Evolutionary conservation across 306 rosid species (phyloP).

Genomic region (Comarum palustre): DNA sequence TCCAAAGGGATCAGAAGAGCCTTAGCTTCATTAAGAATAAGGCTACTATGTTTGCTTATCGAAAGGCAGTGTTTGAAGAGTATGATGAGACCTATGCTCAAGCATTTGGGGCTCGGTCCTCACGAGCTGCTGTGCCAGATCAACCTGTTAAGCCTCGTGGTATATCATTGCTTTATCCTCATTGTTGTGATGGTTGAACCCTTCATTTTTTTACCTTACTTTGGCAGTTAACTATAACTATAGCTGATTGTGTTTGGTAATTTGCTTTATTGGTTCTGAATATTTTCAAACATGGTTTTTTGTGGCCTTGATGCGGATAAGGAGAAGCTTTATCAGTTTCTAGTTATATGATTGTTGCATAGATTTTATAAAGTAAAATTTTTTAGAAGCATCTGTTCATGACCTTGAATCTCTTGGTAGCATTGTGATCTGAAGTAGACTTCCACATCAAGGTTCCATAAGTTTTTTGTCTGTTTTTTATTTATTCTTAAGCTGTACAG

Average conservation of each 20-base stretch:
- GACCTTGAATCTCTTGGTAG: not conserved
- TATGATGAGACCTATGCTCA: constrained; percentile 91
- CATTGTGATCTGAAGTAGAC: not conserved
- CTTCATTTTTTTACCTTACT: not conserved
- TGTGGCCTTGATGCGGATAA: not conserved
- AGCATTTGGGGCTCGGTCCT: constrained; percentile 74
- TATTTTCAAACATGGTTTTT: not conserved
- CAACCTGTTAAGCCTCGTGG: constrained; percentile 63
- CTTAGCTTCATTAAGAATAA: constrained; percentile 54
- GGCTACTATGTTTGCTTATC: constrained; percentile 53
- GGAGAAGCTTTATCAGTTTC: not conserved
- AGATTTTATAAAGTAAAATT: not conserved
- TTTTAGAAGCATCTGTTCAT: not conserved
- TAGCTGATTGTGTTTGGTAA: not conserved
- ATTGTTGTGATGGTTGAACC: not conserved
- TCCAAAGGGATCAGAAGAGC: constrained; percentile 41
- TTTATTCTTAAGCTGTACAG: not conserved
- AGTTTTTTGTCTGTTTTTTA: not conserved
- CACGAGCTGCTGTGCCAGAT: constrained; percentile 31
- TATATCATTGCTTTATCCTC: constrained; percentile 32
- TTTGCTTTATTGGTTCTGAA: not conserved
- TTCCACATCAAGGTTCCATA: not conserved
- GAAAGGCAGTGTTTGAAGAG: constrained; percentile 78
- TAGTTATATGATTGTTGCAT: not conserved
- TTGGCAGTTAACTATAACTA: not conserved